Evolutionary conservation across 75 land plant species (phyloP).

Genomic region (Cupressus sempervirens): DNA sequence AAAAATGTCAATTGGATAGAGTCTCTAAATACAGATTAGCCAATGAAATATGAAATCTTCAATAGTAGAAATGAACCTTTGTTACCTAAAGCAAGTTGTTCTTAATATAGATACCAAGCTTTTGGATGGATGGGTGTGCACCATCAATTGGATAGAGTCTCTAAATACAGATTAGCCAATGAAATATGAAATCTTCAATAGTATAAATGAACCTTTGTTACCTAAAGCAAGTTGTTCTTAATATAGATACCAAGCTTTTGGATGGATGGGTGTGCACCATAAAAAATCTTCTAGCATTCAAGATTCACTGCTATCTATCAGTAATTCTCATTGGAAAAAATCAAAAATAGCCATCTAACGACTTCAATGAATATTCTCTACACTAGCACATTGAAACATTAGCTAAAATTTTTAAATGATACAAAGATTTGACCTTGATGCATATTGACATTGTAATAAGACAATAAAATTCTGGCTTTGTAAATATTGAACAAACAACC

Average conservation of each 20-base stretch:
- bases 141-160: too few species aligned
- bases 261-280: too few species aligned
- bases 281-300: neutral
- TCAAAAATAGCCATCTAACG: neutral
- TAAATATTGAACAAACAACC: too few species aligned
- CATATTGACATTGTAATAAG: too few species aligned
- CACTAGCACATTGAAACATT: slow-evolving; percentile 11
- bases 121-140: slow-evolving; percentile 9
- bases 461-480: too few species aligned
- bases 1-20: neutral
- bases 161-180: too few species aligned
- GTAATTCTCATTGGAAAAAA: slow-evolving; percentile 12
- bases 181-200: too few species aligned
- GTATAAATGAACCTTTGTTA: too few species aligned
- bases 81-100: slow-evolving; percentile 1
- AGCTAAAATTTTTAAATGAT: slow-evolving; percentile 38
- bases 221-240: too few species aligned
- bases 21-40: slow-evolving; percentile 10
- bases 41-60: slow-evolving; percentile 4
- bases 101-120: slow-evolving; percentile 8
- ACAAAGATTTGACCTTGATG: too few species aligned
- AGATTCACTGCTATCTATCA: neutral
- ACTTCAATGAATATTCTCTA: slow-evolving; percentile 9
- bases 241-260: too few species aligned
- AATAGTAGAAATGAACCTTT: slow-evolving; percentile 9